Evolutionary conservation across 169 alveolate species (phyloP).

Genomic region (Plasmodium berghei): DNA sequence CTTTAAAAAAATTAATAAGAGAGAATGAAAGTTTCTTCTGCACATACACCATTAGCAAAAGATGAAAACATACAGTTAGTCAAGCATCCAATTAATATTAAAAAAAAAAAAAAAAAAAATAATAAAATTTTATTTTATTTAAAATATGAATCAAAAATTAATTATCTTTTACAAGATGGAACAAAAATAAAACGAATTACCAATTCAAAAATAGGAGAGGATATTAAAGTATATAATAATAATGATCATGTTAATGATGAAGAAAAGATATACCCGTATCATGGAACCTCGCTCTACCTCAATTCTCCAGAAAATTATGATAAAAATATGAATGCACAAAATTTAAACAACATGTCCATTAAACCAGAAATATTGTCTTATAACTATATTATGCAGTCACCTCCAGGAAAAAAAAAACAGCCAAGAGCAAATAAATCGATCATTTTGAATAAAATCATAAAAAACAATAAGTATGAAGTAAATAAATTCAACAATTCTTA

Average conservation of each 20-base stretch:
- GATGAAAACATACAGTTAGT: not conserved
- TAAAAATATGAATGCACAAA: not conserved
- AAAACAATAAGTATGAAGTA: not conserved
- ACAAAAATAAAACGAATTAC: constrained; percentile 11
- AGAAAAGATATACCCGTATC: too few relatives aligned
- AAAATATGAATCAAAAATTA: constrained; percentile 61
- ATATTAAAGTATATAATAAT: constrained; percentile 3
- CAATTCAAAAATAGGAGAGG: constrained; percentile 3
- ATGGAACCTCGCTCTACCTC: not conserved
- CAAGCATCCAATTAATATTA: not conserved
- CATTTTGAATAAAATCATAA: constrained; percentile 29
- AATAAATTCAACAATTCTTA: not conserved
- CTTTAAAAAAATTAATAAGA: not conserved
- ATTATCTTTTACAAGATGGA: constrained; percentile 18
- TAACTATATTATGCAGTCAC: constrained; percentile 9
- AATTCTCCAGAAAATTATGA: not conserved
- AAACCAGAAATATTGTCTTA: not conserved
- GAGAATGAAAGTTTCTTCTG: constrained; percentile 11
- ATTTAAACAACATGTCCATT: not conserved
- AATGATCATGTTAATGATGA: not conserved
- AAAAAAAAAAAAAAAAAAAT: constrained; percentile 37
- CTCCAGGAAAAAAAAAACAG: constrained; percentile 48
- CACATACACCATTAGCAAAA: not conserved
- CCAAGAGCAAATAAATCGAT: constrained; percentile 30
- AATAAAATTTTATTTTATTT: constrained; percentile 55